Evolutionary conservation across 225 moss, liverwort and hornwort genomes (phyloP).

Genomic region (Sphagnum contortum): DNA sequence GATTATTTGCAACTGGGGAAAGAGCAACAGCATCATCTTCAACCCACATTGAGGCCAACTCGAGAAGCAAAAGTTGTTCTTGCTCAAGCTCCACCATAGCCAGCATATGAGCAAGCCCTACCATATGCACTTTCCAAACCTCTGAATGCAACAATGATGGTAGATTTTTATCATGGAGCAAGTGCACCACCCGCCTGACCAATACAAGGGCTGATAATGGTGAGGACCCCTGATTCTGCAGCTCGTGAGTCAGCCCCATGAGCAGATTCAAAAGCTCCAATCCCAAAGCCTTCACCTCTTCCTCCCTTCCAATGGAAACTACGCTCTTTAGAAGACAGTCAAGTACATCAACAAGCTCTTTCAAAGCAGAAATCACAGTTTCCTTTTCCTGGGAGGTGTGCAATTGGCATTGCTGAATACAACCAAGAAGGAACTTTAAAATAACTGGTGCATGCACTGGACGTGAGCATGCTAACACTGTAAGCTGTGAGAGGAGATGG

Average conservation of each 20-base stretch:
- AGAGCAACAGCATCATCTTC: conserved; percentile 2
- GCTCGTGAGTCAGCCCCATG: conserved; percentile 22
- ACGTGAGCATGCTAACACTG: conserved; percentile 12
- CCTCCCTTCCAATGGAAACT: not conserved
- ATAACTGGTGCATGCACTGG: conserved; percentile 9
- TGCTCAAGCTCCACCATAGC: conserved; percentile 33
- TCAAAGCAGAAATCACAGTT: conserved; percentile 18
- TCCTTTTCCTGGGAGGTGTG: conserved; percentile 26
- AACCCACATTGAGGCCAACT: conserved; percentile 26
- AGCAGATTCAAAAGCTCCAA: conserved; percentile 17
- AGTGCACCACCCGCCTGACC: conserved; percentile 23
- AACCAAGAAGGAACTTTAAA: conserved; percentile 24
- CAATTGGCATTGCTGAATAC: conserved; percentile 16
- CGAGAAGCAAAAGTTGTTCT: conserved; percentile 31
- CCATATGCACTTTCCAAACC: conserved; percentile 7
- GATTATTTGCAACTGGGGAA: too few species aligned
- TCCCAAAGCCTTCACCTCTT: conserved; percentile 24
- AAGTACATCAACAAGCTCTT: conserved; percentile 26
- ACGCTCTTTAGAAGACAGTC: conserved; percentile 9
- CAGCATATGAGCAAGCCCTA: conserved; percentile 25
- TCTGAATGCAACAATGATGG: conserved; percentile 1
- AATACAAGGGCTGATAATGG: conserved; percentile 18
- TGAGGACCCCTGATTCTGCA: conserved; percentile 14
- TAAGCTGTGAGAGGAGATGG: conserved; percentile 28
- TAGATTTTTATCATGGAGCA: conserved; percentile 7